Evolutionary conservation across 345 rosid species (phyloP), one percentile per base, ranked within the genome.

Genomic region (Arabidopsis arenosa): DNA sequence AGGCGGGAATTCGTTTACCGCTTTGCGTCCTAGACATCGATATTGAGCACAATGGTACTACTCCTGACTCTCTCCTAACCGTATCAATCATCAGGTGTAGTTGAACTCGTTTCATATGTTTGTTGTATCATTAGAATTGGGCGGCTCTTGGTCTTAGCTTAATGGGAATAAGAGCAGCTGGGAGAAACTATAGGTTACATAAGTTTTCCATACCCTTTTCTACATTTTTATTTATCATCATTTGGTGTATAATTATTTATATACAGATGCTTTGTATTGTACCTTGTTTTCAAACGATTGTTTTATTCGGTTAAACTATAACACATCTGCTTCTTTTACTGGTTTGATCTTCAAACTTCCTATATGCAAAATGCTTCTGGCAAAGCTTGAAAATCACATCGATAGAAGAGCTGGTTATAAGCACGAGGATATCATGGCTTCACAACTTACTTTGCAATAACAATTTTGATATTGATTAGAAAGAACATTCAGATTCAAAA

Each of bases 1-100:
- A 66, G 74, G 82, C 10, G 71, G 80, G 2, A 76, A 83, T 62
- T 57, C 82, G 9, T 86, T 33, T 76, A 68, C 89, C 2, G 77
- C 84, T 0, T 62, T 83, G 58, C 72, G 72, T 36, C 76, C 76
- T 48, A 72, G 77, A 59, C 66, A 72, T 55, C 18, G 81, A 17
- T 51, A 72, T 35, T 76, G 56, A 70, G 59, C 66, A 6, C 17
- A 45, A 26, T 35, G 70, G 63, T 63, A 32, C 44, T 63, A 26
- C 67, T 52, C 43, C 23, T 68, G 54, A 62, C 62, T 52, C 37
- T 40, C 9, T 44, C 15, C 39, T 54, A 11, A 49, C 63, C 21
- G 41, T 40, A 40, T 52, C 54, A 67, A 39, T n/a, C 60, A 39
- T 49, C 63, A 68, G 79, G 47, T 59, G 74, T 61, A 53, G 80